Base-by-base conservation (phyloP, 768 basidiomycete genomes). In the Dioszegia hungarica region DNA sequence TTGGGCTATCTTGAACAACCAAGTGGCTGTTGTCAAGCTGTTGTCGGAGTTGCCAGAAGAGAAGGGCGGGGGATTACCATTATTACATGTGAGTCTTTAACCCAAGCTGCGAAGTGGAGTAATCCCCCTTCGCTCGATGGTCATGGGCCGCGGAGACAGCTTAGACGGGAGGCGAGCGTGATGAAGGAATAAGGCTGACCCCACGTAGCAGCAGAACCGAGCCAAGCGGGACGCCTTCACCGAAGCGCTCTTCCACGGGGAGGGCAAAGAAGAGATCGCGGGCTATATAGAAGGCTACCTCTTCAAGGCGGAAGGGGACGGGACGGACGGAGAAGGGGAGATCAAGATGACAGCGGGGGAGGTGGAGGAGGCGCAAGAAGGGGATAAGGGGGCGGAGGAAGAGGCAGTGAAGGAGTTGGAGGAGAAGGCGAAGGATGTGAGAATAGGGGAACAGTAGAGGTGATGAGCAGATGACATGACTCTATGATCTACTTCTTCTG, bases 1-100 rank as follows among this genome's bases (percentile, higher is more conserved):
- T 69, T 95, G 92, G 92, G 91, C 92, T 0, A 84, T 88, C 2
- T 75, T 91, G 37, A 97, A 95, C 74, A 79, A 81, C 2, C 92
- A 93, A 64, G 82, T 94, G 2, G 70, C 56, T 22, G 57, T 67
- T 50, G 75, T 75, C 8, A 64, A 73, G 54, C 40, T 62, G 2
- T 57, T 77, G 22, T 63, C 68, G 14, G 70, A 75, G 36, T 31
- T 67, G 37, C 61, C 72, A 28, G 70, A 74, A 48, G 72, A 74
- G 51, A 55, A 71, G 55, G 74, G 74, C 12, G 74, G 74, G 33
- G 74, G 74, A 28, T 31, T 75, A 29, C 62, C 50, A 12, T 39
- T 75, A 47, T 47, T 75, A 14, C 67, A 75, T 52, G 74, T 75
- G 33, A 43, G 72, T 60, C 10, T 34, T 43, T n/a, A n/a, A n/a